Evolutionary conservation across 2,329 filamentous ascomycete species (phyloP).

Genomic region (Exutisphaerella laricina): DNA sequence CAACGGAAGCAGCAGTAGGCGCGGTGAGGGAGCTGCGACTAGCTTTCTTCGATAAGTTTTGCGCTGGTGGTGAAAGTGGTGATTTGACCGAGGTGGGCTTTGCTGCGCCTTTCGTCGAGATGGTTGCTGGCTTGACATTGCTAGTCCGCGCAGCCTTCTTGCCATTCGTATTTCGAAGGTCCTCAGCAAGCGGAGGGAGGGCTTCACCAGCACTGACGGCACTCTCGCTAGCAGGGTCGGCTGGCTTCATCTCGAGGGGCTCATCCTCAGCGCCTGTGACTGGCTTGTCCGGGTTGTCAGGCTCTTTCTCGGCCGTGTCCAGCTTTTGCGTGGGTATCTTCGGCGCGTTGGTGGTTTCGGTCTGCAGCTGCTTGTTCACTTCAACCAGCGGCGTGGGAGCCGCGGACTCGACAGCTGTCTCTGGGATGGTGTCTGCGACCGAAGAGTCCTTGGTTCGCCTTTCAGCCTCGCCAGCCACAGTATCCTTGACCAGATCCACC

Average conservation of each 20-base stretch:
- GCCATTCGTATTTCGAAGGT: conserved; percentile 18
- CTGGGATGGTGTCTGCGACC: conserved; percentile 38
- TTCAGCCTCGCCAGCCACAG: conserved; percentile 38
- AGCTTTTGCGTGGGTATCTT: conserved; percentile 5
- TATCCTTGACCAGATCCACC: conserved; percentile 36
- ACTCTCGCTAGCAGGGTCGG: conserved; percentile 35
- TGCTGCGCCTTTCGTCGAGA: conserved; percentile 16
- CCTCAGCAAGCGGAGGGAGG: conserved; percentile 33
- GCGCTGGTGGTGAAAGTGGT: conserved; percentile 10
- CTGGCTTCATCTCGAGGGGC: conserved; percentile 37
- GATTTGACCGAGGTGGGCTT: conserved; percentile 8
- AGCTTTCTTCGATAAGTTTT: conserved; percentile 24
- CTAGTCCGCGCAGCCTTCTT: conserved; percentile 12
- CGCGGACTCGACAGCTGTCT: conserved; percentile 39
- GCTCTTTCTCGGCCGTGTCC: conserved; percentile 25
- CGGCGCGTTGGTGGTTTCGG: neutral
- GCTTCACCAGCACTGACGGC: conserved; percentile 37
- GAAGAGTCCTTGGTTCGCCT: conserved; percentile 34
- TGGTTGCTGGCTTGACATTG: conserved; percentile 14
- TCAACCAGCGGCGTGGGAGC: conserved; percentile 31
- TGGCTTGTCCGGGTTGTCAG: conserved; percentile 42
- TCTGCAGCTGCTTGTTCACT: conserved; percentile 16
- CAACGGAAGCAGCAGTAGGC: conserved; percentile 32
- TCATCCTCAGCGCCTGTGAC: conserved; percentile 40
- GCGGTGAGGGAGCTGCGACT: conserved; percentile 33